Base-by-base conservation (phyloP, 257 asterid species). In the Solanum chiquidenum region DNA sequence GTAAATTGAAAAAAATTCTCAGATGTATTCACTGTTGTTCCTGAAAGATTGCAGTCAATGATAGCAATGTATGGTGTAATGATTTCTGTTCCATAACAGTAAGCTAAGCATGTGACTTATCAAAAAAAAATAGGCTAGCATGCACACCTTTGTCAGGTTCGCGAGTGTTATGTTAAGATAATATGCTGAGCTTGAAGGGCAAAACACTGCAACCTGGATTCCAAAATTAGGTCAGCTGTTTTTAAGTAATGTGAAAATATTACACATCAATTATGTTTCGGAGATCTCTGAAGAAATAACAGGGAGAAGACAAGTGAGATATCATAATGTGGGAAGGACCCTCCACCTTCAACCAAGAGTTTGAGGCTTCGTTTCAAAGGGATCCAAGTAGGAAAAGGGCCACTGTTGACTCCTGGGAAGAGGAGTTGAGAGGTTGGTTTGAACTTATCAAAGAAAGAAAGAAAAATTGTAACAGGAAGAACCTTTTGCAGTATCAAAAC, bases 401-500 rank as follows among this genome's bases (percentile, higher is more conserved):
- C 83, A 74, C 83, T 38, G 31, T 23, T 75, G 83, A 37, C 21
- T 75, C 83, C 83, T 37, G 34, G 83, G 55, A 38, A n/a, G 33
- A 75, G 83, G 83, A 38, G 83, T 76, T 76, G 14, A 76, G 34
- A 38, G 49, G 83, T 12, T n/a, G 83, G 34, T 40, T 76, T 38
- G 82, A 76, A 38, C 58, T 38, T 58, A 38, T 31, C 35, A 75
- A 31, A 86, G 86, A 35, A 76, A 52, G 29, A 16, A 35, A n/a
- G 27, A 12, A 38, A 40, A 23, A 21, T 12, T 23, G 35, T 37
- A 79, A 83, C 87, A 44, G 87, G 82, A 83, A 49, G 34, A 91
- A 97, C 99, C 99, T 95, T 92, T 85, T 88, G 90, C 88, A 97
- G 96, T 90, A 96, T 90, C 87, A 97, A 87, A 89, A 92, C 98